Conservation (phyloP, 768 basidiomycete species). For the Lactarius deliciosus region DNA sequence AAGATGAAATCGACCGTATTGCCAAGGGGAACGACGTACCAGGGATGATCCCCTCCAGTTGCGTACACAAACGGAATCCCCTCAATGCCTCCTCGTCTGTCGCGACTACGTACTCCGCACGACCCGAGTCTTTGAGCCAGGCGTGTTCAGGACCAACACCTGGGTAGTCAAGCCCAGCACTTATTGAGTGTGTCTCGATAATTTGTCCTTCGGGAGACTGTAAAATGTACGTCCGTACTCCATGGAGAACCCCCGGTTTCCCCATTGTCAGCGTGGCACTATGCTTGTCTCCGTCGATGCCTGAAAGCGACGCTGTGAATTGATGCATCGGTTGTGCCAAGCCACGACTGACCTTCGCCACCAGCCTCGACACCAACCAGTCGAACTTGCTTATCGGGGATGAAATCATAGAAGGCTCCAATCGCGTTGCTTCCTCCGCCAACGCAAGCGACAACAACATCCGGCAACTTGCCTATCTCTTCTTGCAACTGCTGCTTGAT, state of each 20-base stretch:
- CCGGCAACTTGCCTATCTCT: slow-evolving; percentile 80
- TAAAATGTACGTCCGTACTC: slow-evolving; percentile 92
- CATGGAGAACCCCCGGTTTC: slow-evolving; percentile 92
- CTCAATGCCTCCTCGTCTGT: slow-evolving; percentile 93
- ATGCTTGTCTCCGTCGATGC: slow-evolving; percentile 80
- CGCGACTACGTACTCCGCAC: slow-evolving; percentile 91
- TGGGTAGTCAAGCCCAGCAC: slow-evolving; percentile 94
- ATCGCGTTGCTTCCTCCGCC: slow-evolving; percentile 98
- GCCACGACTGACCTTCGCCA: slow-evolving; percentile 70
- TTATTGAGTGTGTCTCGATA: slow-evolving; percentile 95
- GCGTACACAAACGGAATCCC: slow-evolving; percentile 89
- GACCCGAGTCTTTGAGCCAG: slow-evolving; percentile 91
- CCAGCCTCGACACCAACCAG: slow-evolving; percentile 96
- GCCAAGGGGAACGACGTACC: slow-evolving; percentile 45
- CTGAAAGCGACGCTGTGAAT: slow-evolving; percentile 38
- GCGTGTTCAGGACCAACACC: slow-evolving; percentile 98
- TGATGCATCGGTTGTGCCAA: not conserved
- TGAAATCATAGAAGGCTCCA: slow-evolving; percentile 97
- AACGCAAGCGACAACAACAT: slow-evolving; percentile 94
- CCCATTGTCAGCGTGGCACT: slow-evolving; percentile 93
- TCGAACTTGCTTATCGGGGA: slow-evolving; percentile 79
- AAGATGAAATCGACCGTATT: slow-evolving; percentile 15
- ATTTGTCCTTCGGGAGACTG: slow-evolving; percentile 91
- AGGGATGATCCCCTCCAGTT: slow-evolving; percentile 96
- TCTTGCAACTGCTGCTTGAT: slow-evolving; percentile 85